These are phyloP conservation scores for Diutina siamensis DNA, from an alignment of 1,139 yeast genomes.

Conservation along the genomic window DNA sequence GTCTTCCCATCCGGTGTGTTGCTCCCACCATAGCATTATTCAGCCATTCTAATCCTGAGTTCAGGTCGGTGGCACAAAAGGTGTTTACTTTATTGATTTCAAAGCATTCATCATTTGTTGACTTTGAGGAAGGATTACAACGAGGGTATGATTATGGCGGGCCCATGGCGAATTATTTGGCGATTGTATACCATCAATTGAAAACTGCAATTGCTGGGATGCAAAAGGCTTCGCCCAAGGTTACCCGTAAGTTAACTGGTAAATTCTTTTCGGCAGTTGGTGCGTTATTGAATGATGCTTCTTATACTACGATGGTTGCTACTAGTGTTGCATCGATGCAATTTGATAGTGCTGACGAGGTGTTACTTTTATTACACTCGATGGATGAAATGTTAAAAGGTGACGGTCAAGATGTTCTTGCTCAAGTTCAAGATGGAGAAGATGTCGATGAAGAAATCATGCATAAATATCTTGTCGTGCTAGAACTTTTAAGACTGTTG, in stretches of 20 bases:
- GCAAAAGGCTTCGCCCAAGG: not conserved
- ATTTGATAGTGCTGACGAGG: not conserved
- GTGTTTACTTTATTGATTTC: not conserved
- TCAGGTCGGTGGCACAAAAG: not conserved
- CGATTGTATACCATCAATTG: not conserved
- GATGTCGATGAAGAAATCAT: not conserved
- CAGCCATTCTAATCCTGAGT: not conserved
- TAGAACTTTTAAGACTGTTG: not conserved
- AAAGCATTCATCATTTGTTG: not conserved
- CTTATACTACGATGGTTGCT: not conserved
- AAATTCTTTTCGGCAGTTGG: not conserved
- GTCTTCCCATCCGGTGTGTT: not conserved
- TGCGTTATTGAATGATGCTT: not conserved
- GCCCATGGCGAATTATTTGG: not conserved
- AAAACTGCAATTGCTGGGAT: not conserved
- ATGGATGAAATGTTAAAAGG: not conserved
- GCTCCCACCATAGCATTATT: not conserved
- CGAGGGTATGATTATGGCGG: not conserved
- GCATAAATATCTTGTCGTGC: not conserved
- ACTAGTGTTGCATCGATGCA: not conserved
- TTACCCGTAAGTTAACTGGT: not conserved
- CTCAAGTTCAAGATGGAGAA: not conserved
- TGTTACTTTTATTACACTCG: not conserved
- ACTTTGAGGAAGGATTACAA: slow-evolving; percentile 2
- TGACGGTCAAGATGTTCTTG: not conserved